These are phyloP conservation scores for Tricholoma hemisulphureum DNA, from an alignment of 768 basidiomycete species.

Conservation along the genomic window DNA sequence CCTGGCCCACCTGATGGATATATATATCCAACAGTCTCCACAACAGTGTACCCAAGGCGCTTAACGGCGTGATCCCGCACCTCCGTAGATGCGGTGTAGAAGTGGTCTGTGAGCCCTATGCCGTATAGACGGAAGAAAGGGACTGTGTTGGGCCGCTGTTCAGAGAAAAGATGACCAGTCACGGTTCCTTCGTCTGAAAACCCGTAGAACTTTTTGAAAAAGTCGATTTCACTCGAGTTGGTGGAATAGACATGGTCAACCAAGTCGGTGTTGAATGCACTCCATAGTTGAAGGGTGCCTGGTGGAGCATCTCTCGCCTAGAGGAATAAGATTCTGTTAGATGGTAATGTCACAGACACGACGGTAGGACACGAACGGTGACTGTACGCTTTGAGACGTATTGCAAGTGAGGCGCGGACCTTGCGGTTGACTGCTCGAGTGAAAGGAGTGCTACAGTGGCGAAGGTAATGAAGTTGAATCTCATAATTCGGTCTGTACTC, in stretches of 20 bases:
- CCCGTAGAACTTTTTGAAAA: slow-evolving; percentile 21
- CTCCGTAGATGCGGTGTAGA: slow-evolving; percentile 15
- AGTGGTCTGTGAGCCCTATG: slow-evolving; percentile 18
- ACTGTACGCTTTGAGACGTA: not conserved
- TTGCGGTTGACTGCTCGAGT: not conserved
- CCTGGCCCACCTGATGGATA: slow-evolving; percentile 10
- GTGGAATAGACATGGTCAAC: slow-evolving; percentile 24
- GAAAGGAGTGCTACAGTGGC: not conserved
- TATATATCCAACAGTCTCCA: slow-evolving; percentile 21
- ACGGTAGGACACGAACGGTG: not conserved
- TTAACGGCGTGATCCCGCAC: slow-evolving; percentile 18
- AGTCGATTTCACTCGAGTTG: slow-evolving; percentile 17
- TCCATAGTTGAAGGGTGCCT: slow-evolving; percentile 18
- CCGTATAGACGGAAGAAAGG: slow-evolving; percentile 21
- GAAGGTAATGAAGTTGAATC: not conserved
- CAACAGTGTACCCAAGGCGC: slow-evolving; percentile 19
- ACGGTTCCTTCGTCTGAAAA: slow-evolving; percentile 20
- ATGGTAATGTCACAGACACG: not conserved
- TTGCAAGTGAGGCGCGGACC: not conserved
- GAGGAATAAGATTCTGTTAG: not conserved
- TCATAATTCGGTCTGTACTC: not conserved
- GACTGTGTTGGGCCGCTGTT: slow-evolving; percentile 14
- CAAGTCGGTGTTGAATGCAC: slow-evolving; percentile 20
- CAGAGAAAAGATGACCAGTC: slow-evolving; percentile 17
- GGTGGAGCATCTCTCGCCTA: slow-evolving; percentile 9